Conservation (phyloP, 306 rosid genomes). For the Lagenaria siceraria region DNA sequence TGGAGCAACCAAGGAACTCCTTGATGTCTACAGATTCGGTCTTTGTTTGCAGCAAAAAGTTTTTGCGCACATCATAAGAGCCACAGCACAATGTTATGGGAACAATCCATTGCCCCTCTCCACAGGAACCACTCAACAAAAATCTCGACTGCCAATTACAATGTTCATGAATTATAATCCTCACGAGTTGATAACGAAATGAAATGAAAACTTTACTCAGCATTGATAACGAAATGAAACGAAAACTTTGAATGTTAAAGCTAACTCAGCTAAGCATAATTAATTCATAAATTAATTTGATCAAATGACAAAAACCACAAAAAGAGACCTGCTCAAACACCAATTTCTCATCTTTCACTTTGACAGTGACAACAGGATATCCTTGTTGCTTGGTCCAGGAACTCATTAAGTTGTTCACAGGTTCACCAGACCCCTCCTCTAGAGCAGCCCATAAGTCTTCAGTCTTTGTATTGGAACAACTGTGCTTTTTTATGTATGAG, state of each 20-base stretch:
- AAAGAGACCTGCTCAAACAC: constrained; percentile 72
- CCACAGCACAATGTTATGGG: constrained; percentile 68
- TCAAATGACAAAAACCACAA: constrained; percentile 7
- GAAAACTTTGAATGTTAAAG: background rate
- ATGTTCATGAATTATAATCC: constrained; percentile 1
- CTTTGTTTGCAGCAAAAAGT: constrained; percentile 52
- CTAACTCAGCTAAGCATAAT: background rate
- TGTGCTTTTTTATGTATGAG: constrained; percentile 62
- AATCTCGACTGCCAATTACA: constrained; percentile 57
- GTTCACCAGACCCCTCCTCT: constrained; percentile 88
- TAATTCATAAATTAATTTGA: constrained; percentile 1
- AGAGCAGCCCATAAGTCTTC: constrained; percentile 95
- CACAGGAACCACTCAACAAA: constrained; percentile 65
- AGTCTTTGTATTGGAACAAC: constrained; percentile 75
- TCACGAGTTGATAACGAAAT: background rate
- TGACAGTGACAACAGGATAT: constrained; percentile 75
- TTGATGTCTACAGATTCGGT: constrained; percentile 41
- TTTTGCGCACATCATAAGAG: constrained; percentile 52
- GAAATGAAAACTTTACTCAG: background rate
- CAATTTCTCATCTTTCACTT: constrained; percentile 45
- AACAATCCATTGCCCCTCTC: constrained; percentile 80
- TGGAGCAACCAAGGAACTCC: constrained; percentile 30
- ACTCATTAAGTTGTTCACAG: constrained; percentile 76
- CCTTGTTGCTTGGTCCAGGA: constrained; percentile 95
- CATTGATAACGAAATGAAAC: background rate